Base-by-base conservation (phyloP, 2,329 filamentous ascomycete species). In the Mariannaea elegans region DNA sequence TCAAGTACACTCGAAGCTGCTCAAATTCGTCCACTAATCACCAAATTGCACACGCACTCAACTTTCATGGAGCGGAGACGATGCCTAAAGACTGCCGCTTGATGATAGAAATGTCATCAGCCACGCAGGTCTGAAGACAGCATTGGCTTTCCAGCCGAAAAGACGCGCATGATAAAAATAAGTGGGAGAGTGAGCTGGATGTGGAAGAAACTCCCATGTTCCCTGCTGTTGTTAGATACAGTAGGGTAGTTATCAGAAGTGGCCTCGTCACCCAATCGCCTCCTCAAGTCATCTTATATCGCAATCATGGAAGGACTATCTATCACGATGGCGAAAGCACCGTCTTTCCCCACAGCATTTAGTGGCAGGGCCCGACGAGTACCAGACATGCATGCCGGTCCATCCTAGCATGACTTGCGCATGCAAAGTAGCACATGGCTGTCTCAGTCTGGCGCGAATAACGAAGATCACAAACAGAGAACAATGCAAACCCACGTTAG, bases 341-440 rank as follows among this genome's bases (percentile, higher is more conserved):
- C 38, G 38, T 12, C 18, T 34, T 34, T 10, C 27, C 10, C 10
- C 38, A 19, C 10, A 19, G 38, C 44, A 23, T 42, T 50, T 47
- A 53, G 45, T 49, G 48, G 51, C 24, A 9, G 24, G 5, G 24
- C 24, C 24, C 24, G 38, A 31, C n/a, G 10, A 19, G 27, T 21
- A 46, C n/a, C 34, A 29, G 27, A 24, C 21, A 46, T 31, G 52
- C 32, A 48, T 19, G 10, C 41, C 21, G 27, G 39, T 34, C 16
- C 36, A 18, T 49, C 41, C 39, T 23, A 44, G 23, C 23, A 56
- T 16, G 29, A 39, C 39, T 54, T 48, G 53, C 48, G 34, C 51
- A 63, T 66, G 58, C 46, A 60, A 60, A 56, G 51, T 44, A 61
- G 56, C 65, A 65, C 63, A 57, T 65, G 62, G 44, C 56, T 46